phyloP scores from a whole-genome alignment of 441 rosid species.

The Aquilaria agallochum region DNA sequence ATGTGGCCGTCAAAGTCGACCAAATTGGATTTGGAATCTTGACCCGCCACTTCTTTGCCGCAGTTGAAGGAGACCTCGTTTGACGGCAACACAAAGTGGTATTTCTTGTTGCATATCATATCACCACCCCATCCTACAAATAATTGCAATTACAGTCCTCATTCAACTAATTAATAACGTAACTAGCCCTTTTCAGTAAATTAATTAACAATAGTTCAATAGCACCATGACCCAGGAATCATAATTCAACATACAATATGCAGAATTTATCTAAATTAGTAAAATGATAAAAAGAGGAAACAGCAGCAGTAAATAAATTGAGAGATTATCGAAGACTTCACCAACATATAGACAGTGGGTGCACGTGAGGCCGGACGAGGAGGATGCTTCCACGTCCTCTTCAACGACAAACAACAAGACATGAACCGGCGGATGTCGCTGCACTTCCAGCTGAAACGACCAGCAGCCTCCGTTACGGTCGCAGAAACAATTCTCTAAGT shows the following conservation, averaged over 20 bases:
- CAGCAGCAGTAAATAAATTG: not conserved
- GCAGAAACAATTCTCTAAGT: constrained; percentile 27
- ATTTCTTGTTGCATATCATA: constrained; percentile 82
- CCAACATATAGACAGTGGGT: constrained; percentile 80
- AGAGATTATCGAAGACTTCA: constrained; percentile 29
- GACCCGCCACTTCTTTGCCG: constrained; percentile 19
- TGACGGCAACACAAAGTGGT: constrained; percentile 79
- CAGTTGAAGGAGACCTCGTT: constrained; percentile 48
- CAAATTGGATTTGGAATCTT: constrained; percentile 37
- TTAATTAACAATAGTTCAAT: too few species aligned
- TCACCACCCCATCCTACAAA: constrained; percentile 82
- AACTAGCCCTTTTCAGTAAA: not conserved
- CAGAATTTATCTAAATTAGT: not conserved
- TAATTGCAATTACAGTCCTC: not conserved
- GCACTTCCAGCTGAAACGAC: constrained; percentile 87
- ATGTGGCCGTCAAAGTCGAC: constrained; percentile 49
- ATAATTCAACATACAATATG: too few species aligned
- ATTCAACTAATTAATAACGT: not conserved
- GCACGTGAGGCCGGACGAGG: constrained; percentile 32
- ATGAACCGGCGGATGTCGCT: constrained; percentile 68
- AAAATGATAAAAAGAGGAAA: not conserved
- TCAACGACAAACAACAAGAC: constrained; percentile 62
- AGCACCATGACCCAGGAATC: too few species aligned
- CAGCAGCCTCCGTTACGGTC: constrained; percentile 37
- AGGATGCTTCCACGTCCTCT: constrained; percentile 54